phyloP scores from a whole-genome alignment of 2,329 filamentous ascomycete genomes.

The Cladosporium sp. region DNA sequence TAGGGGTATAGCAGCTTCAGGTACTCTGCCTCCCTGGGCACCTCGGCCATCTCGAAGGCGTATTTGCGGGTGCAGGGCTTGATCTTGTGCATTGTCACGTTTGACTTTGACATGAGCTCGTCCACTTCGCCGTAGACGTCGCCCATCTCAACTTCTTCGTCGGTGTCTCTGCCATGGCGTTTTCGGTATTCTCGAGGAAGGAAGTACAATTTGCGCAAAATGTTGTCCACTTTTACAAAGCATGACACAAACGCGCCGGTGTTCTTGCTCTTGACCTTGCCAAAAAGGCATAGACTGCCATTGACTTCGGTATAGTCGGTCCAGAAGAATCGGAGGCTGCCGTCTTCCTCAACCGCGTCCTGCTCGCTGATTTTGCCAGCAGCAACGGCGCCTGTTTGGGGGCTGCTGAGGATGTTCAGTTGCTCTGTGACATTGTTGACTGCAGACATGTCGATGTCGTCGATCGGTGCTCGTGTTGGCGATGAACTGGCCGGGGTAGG shows the following conservation, averaged over 20 bases:
- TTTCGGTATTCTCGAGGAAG: constrained; percentile 65
- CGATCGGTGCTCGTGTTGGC: constrained; percentile 55
- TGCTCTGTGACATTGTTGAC: constrained; percentile 86
- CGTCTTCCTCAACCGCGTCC: constrained; percentile 88
- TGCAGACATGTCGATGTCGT: constrained; percentile 63
- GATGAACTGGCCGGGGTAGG: constrained; percentile 73
- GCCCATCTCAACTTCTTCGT: constrained; percentile 75
- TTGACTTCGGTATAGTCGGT: constrained; percentile 91
- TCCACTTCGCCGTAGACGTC: constrained; percentile 90
- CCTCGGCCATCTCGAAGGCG: constrained; percentile 81
- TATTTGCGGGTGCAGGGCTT: constrained; percentile 88
- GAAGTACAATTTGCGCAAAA: constrained; percentile 87
- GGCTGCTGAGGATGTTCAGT: constrained; percentile 76
- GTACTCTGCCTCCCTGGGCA: constrained; percentile 86
- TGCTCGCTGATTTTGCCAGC: constrained; percentile 77
- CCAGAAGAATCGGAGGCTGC: constrained; percentile 93
- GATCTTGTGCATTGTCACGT: constrained; percentile 86
- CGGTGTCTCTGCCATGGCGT: constrained; percentile 59
- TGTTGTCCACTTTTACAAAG: constrained; percentile 93
- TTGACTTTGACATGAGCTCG: constrained; percentile 76
- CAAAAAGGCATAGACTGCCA: constrained; percentile 86
- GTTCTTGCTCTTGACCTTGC: constrained; percentile 88
- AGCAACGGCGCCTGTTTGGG: constrained; percentile 57
- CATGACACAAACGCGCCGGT: constrained; percentile 76
- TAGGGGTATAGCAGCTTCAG: constrained; percentile 96